A percentile compares a stretch with the other conserved stretches of the same genome.
phyloP scores from a whole-genome alignment of 2,329 filamentous ascomycete species.

The Xenoacremonium recifei region DNA sequence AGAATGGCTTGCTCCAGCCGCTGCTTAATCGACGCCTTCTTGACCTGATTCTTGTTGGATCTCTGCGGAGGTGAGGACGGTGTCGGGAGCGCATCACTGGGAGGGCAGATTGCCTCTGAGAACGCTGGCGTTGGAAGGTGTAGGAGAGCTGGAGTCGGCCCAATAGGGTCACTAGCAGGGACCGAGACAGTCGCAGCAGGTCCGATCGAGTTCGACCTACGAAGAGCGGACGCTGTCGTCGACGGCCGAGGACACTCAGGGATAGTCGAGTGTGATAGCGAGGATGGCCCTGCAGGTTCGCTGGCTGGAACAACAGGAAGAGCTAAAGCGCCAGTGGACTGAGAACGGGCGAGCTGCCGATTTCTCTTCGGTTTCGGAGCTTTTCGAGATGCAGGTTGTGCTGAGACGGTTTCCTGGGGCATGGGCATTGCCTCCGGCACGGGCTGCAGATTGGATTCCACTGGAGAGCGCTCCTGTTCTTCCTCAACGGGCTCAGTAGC shows the following conservation, averaged over 20 bases:
- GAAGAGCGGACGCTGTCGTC: conserved; percentile 33
- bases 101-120: conserved; percentile 40
- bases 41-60: conserved; percentile 62
- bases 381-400: conserved; percentile 1
- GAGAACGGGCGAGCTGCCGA: conserved; percentile 33
- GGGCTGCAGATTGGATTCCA: background rate
- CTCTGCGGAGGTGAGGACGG: conserved; percentile 44
- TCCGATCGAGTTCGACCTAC: conserved; percentile 36
- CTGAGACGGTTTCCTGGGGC: conserved; percentile 12
- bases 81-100: conserved; percentile 41
- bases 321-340: conserved; percentile 36
- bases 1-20: conserved; percentile 63
- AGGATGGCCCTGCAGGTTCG: conserved; percentile 47
- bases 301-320: conserved; percentile 43
- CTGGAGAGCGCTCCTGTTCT: background rate
- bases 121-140: conserved; percentile 16
- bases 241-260: conserved; percentile 16
- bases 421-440: conserved; percentile 10
- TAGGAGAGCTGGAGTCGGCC: conserved; percentile 22
- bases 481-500: conserved; percentile 6
- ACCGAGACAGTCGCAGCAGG: conserved; percentile 31
- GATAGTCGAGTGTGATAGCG: conserved; percentile 32
- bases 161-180: conserved; percentile 48
- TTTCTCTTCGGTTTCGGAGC: conserved; percentile 12
- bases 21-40: conserved; percentile 61